phyloP scores from a whole-genome alignment of 2,329 filamentous ascomycete species.

The Kalmusia sp. region DNA sequence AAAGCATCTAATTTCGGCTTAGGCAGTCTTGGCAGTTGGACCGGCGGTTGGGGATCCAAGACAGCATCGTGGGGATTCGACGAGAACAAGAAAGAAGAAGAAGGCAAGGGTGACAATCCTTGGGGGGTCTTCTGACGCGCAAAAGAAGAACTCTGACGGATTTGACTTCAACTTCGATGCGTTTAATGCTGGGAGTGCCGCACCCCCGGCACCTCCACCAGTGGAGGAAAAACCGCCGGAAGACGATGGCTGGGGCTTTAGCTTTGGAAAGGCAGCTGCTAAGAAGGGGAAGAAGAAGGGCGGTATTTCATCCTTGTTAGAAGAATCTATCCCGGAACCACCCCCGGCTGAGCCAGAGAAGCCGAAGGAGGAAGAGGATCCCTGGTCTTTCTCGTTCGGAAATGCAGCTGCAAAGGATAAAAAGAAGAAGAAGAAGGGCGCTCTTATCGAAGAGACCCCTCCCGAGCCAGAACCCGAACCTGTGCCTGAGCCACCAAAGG shows the following conservation, averaged over 20 bases:
- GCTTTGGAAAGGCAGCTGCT: conserved; percentile 45
- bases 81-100: conserved; percentile 39
- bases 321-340: conserved; percentile 32
- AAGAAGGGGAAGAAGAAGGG: conserved; percentile 50
- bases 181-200: conserved; percentile 25
- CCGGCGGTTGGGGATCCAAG: conserved; percentile 35
- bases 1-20: conserved; percentile 36
- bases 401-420: conserved; percentile 36
- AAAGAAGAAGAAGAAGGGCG: conserved; percentile 45
- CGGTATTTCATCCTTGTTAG: conserved; percentile 29
- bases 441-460: conserved; percentile 26
- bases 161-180: conserved; percentile 48
- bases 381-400: conserved; percentile 36
- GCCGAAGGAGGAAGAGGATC: conserved; percentile 31
- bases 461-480: conserved; percentile 34
- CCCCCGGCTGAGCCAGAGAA: conserved; percentile 31
- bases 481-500: conserved; percentile 39
- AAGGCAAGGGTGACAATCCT: conserved; percentile 35
- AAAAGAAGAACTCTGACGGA: conserved; percentile 42
- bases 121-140: conserved; percentile 44
- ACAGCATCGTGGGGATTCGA: conserved; percentile 35
- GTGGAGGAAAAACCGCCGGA: conserved; percentile 33
- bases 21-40: conserved; percentile 32
- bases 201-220: conserved; percentile 13
- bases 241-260: conserved; percentile 42